Base-by-base conservation (phyloP, 345 rosid species). In the Aurinia saxatilis region DNA sequence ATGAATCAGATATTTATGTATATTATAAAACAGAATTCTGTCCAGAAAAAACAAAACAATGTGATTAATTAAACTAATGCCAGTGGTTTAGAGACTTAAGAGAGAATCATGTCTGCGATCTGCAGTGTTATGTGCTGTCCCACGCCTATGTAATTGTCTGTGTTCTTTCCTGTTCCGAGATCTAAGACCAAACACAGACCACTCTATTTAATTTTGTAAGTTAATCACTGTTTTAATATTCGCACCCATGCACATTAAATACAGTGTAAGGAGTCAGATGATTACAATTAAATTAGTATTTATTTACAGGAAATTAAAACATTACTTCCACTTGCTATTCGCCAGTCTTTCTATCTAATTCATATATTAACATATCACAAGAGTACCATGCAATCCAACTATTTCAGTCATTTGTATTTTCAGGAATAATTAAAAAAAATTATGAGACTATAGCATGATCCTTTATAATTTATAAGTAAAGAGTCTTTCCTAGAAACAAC, bases 161-260 rank as follows among this genome's bases (percentile, higher is more conserved):
- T 70, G 74, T 70, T 63, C 31, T 55, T 70, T 70, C 51, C 16
- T 70, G 74, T 55, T 60, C 29, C 64, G 37, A 55, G 74, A 70
- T 70, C 19, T 23, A 70, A 50, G 74, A 70, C 68, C 37, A 70
- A 63, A 45, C 68, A 33, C 69, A 70, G 74, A 70, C 74, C 64
- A 54, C 8, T 50, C 13, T 60, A 31, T 60, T 60, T 61, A 52
- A 27, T 52, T 60, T 35, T 35, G 36, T 37, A 52, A 11, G 49
- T 31, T 52, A 44, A 48, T 34, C 66, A 44, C 33, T 44, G 41
- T 44, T 60, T 52, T 60, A 45, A 27, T 60, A 53, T 25, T 25
- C 64, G 44, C 23, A 60, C 55, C 48, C 67, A 60, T 68, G 61
- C 60, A 59, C 67, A 60, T 51, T 60, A 51, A 60, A 34, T 68